These are phyloP conservation scores for Yarrowia yakushimensis DNA, from an alignment of 805 yeast genomes.

Conservation along the genomic window DNA sequence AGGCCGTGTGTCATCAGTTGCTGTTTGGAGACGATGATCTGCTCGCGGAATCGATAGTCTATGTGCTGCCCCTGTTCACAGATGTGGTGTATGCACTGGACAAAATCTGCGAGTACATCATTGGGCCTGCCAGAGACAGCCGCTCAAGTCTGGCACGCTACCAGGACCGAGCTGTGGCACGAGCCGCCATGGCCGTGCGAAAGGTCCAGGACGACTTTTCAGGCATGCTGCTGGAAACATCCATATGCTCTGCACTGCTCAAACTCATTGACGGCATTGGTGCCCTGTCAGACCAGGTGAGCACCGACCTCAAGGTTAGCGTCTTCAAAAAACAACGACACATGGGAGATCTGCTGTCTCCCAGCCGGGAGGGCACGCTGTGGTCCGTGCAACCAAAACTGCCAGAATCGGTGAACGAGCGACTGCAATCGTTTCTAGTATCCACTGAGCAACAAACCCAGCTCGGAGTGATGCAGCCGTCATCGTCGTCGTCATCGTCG, in stretches of 20 bases:
- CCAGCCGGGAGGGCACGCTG: slow-evolving; percentile 29
- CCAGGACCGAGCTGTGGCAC: slow-evolving; percentile 44
- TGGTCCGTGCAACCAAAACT: slow-evolving; percentile 32
- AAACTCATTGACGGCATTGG: slow-evolving; percentile 49
- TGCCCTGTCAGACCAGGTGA: slow-evolving; percentile 49
- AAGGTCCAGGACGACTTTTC: slow-evolving; percentile 57
- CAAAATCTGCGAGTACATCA: slow-evolving; percentile 43
- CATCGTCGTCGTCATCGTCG: slow-evolving; percentile 14
- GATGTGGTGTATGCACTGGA: slow-evolving; percentile 46
- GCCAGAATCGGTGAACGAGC: slow-evolving; percentile 30
- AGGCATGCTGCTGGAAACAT: slow-evolving; percentile 66
- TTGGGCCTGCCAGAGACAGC: slow-evolving; percentile 35
- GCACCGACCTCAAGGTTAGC: slow-evolving; percentile 51
- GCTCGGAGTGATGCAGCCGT: slow-evolving; percentile 7
- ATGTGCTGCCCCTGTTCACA: slow-evolving; percentile 55
- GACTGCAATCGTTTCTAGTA: slow-evolving; percentile 29
- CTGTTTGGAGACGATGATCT: slow-evolving; percentile 49
- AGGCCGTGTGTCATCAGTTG: slow-evolving; percentile 72
- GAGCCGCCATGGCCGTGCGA: slow-evolving; percentile 53
- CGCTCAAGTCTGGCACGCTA: slow-evolving; percentile 27
- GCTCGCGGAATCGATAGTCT: slow-evolving; percentile 44
- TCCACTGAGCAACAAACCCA: not conserved
- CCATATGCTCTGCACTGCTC: slow-evolving; percentile 55
- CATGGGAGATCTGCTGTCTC: slow-evolving; percentile 41
- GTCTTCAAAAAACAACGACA: slow-evolving; percentile 51